These are phyloP conservation scores for Tardiomyces blankii DNA, from an alignment of 1,139 yeast genomes.

Conservation along the genomic window DNA sequence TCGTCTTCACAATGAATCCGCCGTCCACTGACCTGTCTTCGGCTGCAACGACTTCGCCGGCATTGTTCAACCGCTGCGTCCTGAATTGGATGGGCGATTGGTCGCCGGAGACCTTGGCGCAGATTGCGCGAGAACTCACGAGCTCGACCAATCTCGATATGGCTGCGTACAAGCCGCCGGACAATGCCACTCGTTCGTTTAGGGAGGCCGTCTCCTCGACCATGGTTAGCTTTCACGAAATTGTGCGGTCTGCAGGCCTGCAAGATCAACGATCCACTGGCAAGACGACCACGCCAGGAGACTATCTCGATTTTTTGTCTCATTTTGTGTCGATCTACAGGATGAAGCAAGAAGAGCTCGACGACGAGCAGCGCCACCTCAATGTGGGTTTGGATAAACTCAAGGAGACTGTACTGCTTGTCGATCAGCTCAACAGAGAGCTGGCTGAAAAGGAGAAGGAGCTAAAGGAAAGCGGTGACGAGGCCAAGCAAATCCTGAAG, in stretches of 20 bases:
- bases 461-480: constrained; percentile 46
- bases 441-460: constrained; percentile 43
- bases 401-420: constrained; percentile 67
- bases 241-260: neutral
- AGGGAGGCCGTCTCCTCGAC: constrained; percentile 41
- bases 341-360: constrained; percentile 39
- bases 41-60: constrained; percentile 66
- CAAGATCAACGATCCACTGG: constrained; percentile 5
- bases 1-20: constrained; percentile 66
- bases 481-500: constrained; percentile 62
- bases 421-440: constrained; percentile 44
- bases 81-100: constrained; percentile 87
- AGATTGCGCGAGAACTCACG: constrained; percentile 38
- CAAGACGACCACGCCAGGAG: constrained; percentile 39
- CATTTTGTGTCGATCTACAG: constrained; percentile 37
- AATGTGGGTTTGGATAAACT: constrained; percentile 65
- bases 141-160: constrained; percentile 35
- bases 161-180: neutral
- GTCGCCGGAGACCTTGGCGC: constrained; percentile 41
- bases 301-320: constrained; percentile 42
- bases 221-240: constrained; percentile 37
- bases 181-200: constrained; percentile 16
- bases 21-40: constrained; percentile 32
- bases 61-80: constrained; percentile 84
- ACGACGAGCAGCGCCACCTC: constrained; percentile 62